Conservation (phyloP, 108 stramenopile genomes). For the Phaeodactylum tricornutum region DNA sequence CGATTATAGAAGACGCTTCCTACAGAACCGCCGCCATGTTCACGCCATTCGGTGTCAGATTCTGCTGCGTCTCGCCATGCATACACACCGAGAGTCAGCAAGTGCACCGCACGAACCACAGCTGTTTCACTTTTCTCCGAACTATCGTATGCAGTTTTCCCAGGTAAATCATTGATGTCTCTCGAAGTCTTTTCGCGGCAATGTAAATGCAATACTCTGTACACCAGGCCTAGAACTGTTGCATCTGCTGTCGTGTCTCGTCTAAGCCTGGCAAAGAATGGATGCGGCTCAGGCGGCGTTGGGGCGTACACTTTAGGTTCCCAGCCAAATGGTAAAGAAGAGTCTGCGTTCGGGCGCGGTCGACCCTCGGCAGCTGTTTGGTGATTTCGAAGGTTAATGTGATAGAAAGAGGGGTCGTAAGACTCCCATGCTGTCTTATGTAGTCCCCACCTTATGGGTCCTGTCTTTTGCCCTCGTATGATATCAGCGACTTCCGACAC, state of each 20-base stretch:
- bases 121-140: constrained; percentile 67
- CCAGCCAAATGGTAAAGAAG: constrained; percentile 1
- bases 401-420: constrained; percentile 79
- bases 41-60: constrained; percentile 27
- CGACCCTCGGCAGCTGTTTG: constrained; percentile 65
- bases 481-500: constrained; percentile 62
- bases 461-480: constrained; percentile 39
- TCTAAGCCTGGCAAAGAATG: constrained; percentile 43
- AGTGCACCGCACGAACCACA: constrained; percentile 61
- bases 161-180: constrained; percentile 22
- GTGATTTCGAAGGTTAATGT: constrained; percentile 51
- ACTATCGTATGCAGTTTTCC: constrained; percentile 44
- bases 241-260: constrained; percentile 66
- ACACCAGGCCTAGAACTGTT: constrained; percentile 40
- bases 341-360: constrained; percentile 32
- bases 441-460: constrained; percentile 72
- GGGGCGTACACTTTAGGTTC: constrained; percentile 57
- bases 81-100: constrained; percentile 70
- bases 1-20: constrained; percentile 56
- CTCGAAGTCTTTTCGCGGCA: constrained; percentile 27
- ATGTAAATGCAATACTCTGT: constrained; percentile 68
- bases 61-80: constrained; percentile 47
- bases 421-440: constrained; percentile 46
- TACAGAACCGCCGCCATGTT: constrained; percentile 41
- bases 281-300: constrained; percentile 31